Base-by-base conservation (phyloP, 1,284 basidiomycete species). In the Cutaneotrichosporon cutaneum region DNA sequence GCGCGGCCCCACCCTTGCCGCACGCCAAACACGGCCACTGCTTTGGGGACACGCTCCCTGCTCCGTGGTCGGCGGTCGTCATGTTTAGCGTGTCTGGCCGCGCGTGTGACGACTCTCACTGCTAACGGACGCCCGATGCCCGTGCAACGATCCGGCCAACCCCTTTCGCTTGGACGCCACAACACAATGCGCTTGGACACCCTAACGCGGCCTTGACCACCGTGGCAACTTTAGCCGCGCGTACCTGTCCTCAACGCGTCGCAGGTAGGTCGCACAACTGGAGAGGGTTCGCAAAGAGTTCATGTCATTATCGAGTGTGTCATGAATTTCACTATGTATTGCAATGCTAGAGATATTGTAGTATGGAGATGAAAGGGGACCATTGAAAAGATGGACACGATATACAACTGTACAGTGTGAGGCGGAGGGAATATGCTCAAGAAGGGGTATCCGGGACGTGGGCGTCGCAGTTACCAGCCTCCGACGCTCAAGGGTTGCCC, bases 321-420 rank as follows among this genome's bases (percentile, higher is more conserved):
- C 42, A 55, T 55, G 47, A 47, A 56, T 32, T 51, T 27, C 27
- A 51, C 26, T 51, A 62, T 44, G 24, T 21, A 53, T 54, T 57
- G 45, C 57, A 42, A 61, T 65, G 62, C 62, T 60, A 18, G 58
- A 22, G 54, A 62, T 56, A 39, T 39, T 22, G 52, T 35, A 54
- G 22, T 13, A 21, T 54, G 35, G 22, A 42, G 42, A 33, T 30
- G 58, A 52, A 39, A 59, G 56, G 36, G 42, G 36, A 54, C 42
- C 39, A 55, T 55, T 2, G 6, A 55, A 24, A 54, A 58, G 48
- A 53, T 61, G 47, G 59, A 61, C 59, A 64, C 47, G 64, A 62
- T 61, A 60, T 65, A 65, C 64, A 65, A 65, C 64, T 62, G 58
- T 62, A 62, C 64, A 65, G 60, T 48, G 54, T 50, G 50, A 39